Conservation (phyloP, 2,329 filamentous ascomycete genomes). For the Niveomyces coronatus region DNA sequence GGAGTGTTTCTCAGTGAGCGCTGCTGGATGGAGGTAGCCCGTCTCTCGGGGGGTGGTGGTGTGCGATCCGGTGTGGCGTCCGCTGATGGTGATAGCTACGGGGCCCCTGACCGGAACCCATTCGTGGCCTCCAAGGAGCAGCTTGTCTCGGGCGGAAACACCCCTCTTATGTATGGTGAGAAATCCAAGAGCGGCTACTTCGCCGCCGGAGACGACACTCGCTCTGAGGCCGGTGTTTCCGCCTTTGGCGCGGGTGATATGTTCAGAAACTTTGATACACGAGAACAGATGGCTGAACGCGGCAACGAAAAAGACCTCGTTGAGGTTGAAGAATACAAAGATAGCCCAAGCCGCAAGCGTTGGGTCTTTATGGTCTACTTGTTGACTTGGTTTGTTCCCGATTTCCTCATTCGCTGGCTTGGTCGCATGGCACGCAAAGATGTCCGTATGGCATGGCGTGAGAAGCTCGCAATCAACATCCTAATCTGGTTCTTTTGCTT, state of each 20-base stretch:
- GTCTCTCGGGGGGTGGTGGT: slow-evolving; percentile 50
- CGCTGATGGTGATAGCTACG: slow-evolving; percentile 50
- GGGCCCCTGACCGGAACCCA: slow-evolving; percentile 30
- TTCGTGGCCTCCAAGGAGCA: slow-evolving; percentile 56
- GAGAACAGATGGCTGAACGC: slow-evolving; percentile 90
- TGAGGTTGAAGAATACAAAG: slow-evolving; percentile 76
- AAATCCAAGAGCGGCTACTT: slow-evolving; percentile 74
- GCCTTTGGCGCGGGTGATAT: slow-evolving; percentile 88
- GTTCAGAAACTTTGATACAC: slow-evolving; percentile 94
- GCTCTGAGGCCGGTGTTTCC: slow-evolving; percentile 87
- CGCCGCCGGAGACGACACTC: slow-evolving; percentile 61
- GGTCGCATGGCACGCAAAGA: slow-evolving; percentile 89
- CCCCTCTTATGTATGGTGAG: slow-evolving; percentile 58
- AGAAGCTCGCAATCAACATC: slow-evolving; percentile 96
- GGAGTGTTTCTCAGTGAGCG: slow-evolving; percentile 92
- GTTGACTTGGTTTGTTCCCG: slow-evolving; percentile 80
- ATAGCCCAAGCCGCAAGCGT: slow-evolving; percentile 72
- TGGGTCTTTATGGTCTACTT: slow-evolving; percentile 80
- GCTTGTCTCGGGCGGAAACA: slow-evolving; percentile 40
- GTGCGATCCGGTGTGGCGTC: slow-evolving; percentile 39
- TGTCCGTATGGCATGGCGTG: slow-evolving; percentile 85
- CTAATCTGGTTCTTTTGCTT: slow-evolving; percentile 85
- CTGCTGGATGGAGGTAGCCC: slow-evolving; percentile 86
- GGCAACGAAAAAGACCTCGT: slow-evolving; percentile 83
- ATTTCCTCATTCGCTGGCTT: slow-evolving; percentile 65